Percentiles rank a stretch among this genome's conserved stretches.
These are phyloP conservation scores for Globisporangium recalcitrans DNA, from an alignment of 352 stramenopile species.

Conservation along the genomic window DNA sequence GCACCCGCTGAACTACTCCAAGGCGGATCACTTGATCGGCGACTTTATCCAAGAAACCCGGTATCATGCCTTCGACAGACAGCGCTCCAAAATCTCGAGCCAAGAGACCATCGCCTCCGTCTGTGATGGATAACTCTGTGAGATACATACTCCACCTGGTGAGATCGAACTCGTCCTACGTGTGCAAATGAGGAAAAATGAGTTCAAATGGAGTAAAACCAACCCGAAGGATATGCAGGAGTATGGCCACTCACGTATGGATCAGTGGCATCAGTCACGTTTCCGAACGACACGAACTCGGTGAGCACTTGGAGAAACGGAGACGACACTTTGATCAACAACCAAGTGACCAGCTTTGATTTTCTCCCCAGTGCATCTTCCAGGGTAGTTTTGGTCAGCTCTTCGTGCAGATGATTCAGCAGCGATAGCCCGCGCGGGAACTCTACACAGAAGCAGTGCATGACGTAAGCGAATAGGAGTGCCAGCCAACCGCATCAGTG, in stretches of 20 bases:
- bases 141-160: constrained; percentile 37
- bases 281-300: constrained; percentile 38
- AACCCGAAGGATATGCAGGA: neutral
- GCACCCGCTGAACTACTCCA: constrained; percentile 33
- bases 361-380: constrained; percentile 31
- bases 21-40: constrained; percentile 24
- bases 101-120: constrained; percentile 31
- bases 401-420: constrained; percentile 40
- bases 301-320: constrained; percentile 53
- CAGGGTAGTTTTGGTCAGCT: constrained; percentile 27
- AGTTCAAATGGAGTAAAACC: neutral
- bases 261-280: constrained; percentile 40
- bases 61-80: constrained; percentile 23
- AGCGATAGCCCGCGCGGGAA: constrained; percentile 50
- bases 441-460: constrained; percentile 13
- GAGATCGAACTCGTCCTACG: constrained; percentile 41
- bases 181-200: neutral
- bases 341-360: constrained; percentile 37
- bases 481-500: neutral
- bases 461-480: neutral
- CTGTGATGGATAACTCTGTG: constrained; percentile 20
- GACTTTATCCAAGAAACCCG: constrained; percentile 27
- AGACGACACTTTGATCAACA: constrained; percentile 46
- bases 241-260: constrained; percentile 37
- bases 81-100: constrained; percentile 13